These are phyloP conservation scores for Schwanniomyces pseudopolymorphus DNA, from an alignment of 805 yeast genomes.

Conservation along the genomic window DNA sequence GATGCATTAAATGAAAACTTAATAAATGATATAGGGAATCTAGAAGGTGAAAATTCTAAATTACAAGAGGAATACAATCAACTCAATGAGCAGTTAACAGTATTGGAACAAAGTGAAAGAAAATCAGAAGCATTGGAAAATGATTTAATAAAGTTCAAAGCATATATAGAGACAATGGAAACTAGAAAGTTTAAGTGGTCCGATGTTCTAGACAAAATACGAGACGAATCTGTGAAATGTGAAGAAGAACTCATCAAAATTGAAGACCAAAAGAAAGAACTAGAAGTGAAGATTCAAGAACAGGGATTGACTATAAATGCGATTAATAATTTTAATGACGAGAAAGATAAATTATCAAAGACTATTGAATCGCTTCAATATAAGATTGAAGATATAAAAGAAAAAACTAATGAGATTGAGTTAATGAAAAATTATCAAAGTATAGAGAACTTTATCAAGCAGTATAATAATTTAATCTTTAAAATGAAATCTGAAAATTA, in stretches of 20 bases:
- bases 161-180: constrained; percentile 68
- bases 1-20: constrained; percentile 50
- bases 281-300: constrained; percentile 41
- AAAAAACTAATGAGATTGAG: constrained; percentile 48
- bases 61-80: constrained; percentile 41
- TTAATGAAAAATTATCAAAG: constrained; percentile 50
- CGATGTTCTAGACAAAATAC: constrained; percentile 53
- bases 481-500: constrained; percentile 36
- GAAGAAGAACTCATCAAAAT: constrained; percentile 41
- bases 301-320: constrained; percentile 63
- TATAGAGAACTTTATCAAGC: constrained; percentile 51
- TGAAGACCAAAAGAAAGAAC: constrained; percentile 38
- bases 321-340: constrained; percentile 61
- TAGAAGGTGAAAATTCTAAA: constrained; percentile 40
- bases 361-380: constrained; percentile 46
- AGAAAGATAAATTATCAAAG: constrained; percentile 57
- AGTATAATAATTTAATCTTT: constrained; percentile 56
- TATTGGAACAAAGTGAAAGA: constrained; percentile 51
- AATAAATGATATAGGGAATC: constrained; percentile 41
- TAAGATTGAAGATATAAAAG: constrained; percentile 47
- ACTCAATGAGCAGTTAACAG: constrained; percentile 44
- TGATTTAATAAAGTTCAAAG: constrained; percentile 68
- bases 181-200: constrained; percentile 68
- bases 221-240: constrained; percentile 49
- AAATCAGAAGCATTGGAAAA: constrained; percentile 64